Evolutionary conservation across 2,329 filamentous ascomycete genomes (phyloP).

Genomic region (Xylariaceae sp.): DNA sequence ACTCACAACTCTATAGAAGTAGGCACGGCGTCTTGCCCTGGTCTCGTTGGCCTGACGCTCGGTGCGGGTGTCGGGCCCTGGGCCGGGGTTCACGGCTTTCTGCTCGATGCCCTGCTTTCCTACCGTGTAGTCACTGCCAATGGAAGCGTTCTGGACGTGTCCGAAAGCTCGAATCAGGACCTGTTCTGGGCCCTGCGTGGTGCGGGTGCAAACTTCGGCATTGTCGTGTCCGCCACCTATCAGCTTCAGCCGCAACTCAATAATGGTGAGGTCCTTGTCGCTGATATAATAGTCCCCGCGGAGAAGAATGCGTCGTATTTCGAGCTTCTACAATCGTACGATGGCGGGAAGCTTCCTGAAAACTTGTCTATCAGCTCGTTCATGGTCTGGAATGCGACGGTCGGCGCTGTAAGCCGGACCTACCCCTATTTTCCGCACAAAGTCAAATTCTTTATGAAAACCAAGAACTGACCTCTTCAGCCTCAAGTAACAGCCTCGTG

Average conservation of each 20-base stretch:
- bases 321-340: conserved; percentile 1
- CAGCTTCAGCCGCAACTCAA: conserved; percentile 4
- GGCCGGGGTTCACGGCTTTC: conserved; percentile 6
- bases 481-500: no score
- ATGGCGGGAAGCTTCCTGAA: background rate
- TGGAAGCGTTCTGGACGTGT: conserved; percentile 1
- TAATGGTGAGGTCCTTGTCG: conserved; percentile 8
- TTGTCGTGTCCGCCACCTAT: conserved; percentile 10
- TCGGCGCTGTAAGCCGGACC: no score
- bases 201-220: conserved; percentile 17
- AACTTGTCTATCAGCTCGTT: no score
- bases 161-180: conserved; percentile 1
- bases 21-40: conserved; percentile 7
- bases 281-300: conserved; percentile 9
- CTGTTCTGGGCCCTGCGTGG: conserved; percentile 19
- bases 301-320: background rate
- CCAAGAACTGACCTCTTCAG: no score
- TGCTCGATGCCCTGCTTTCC: conserved; percentile 3
- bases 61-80: conserved; percentile 8
- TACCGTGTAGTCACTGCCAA: conserved; percentile 5
- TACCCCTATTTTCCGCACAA: no score
- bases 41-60: conserved; percentile 2
- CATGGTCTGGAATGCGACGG: no score
- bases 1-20: no score
- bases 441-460: no score